Evolutionary conservation across 176 grass and related monocot genomes (phyloP), one percentile per base, ranked within the genome.

Genomic region (Secale cereale): DNA sequence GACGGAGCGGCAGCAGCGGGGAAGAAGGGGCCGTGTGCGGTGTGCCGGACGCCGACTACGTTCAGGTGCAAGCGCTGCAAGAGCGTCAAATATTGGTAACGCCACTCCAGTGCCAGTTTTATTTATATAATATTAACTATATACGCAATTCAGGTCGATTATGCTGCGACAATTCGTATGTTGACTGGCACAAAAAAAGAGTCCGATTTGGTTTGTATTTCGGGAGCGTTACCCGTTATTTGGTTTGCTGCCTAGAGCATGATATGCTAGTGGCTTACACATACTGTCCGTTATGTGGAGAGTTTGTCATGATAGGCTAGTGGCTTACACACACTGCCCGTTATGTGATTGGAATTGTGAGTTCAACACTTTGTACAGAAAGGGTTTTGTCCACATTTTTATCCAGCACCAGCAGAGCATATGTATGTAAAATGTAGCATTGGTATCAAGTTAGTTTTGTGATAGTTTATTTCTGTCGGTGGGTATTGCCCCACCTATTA

Each of bases 71-170:
- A 88, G 64, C 78, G 78, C 67, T 98, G 96, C 96, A 98, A 98
- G 89, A 65, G 81, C 59, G 89, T 89, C 82, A 92, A 92, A 79
- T 98, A 98, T 69, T 98, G 96, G 96, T 98, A 29, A 65, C 87
- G 83, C 29, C 20, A 15, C 41, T 77, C 15, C 30, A 22, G 15
- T 30, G 26, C 25, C 63, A 17, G 12, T 19, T 31, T 22, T 52
- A 35, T 71, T 81, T n/a, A n/a, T n/a, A n/a, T n/a, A n/a, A n/a
- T n/a, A n/a, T n/a, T 45, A 32, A 26, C 28, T 30, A 40, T 25
- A 40, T 25, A n/a, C n/a, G 69, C n/a, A 79, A 75, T 91, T 90
- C 74, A 14, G 85, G 71, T 60, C 27, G 62, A 66, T 83, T 93
- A 63, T 65, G 22, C 70, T 22, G n/a, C 11, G 7, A 36, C 56